These are phyloP conservation scores for Cichorium intybus DNA, from an alignment of 140 eudicot species.

Conservation along the genomic window DNA sequence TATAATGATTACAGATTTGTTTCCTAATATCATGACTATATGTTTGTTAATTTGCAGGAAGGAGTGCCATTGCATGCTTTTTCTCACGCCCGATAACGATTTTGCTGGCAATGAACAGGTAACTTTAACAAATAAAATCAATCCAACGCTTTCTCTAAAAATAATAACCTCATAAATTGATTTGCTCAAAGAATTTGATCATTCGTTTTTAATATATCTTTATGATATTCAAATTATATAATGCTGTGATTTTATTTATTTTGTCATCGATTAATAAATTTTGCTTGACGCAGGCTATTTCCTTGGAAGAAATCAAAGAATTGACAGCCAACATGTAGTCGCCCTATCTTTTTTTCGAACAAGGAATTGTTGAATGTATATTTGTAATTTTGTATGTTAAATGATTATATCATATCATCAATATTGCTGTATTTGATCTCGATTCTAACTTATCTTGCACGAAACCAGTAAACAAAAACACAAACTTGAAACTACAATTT, in stretches of 20 bases:
- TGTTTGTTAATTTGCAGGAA: constrained; percentile 41
- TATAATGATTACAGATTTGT: background rate
- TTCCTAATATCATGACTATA: background rate
- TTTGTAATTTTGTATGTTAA: constrained; percentile 18
- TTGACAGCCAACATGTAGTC: constrained; percentile 63
- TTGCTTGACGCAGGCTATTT: constrained; percentile 50
- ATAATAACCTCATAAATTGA: no score
- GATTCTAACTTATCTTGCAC: background rate
- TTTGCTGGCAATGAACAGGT: constrained; percentile 95
- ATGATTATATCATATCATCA: constrained; percentile 11
- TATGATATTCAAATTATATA: no score
- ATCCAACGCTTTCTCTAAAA: no score
- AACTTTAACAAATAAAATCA: background rate
- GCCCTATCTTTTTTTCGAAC: constrained; percentile 5
- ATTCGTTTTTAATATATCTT: no score
- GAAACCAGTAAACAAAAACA: background rate
- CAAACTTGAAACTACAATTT: background rate
- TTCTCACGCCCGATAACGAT: constrained; percentile 84
- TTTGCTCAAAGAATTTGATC: no score
- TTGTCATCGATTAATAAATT: no score
- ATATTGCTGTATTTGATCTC: constrained; percentile 6
- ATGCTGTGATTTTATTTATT: background rate
- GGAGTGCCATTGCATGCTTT: constrained; percentile 97
- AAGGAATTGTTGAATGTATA: background rate
- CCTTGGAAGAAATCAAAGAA: constrained; percentile 71